These are phyloP conservation scores for Fraxinus angustifolia DNA, from an alignment of 305 asterid genomes.

Conservation along the genomic window DNA sequence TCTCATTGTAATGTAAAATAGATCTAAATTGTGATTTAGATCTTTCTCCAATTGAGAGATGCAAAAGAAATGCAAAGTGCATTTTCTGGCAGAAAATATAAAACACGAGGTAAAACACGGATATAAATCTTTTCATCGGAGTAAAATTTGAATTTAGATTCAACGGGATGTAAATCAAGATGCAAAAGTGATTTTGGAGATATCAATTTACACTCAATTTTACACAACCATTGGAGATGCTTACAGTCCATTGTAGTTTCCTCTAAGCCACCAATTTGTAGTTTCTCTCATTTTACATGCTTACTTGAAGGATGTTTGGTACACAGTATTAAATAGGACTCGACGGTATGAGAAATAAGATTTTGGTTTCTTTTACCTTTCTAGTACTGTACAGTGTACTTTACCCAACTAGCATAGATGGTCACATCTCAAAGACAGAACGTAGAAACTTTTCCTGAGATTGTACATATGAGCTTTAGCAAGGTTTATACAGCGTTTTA, in stretches of 20 bases:
- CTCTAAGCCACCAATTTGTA: neutral
- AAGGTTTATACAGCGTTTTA: neutral
- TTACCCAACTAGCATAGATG: neutral
- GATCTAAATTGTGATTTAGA: neutral
- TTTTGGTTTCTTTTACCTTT: neutral
- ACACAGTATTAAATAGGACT: neutral
- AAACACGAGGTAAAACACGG: neutral
- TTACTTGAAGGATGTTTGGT: neutral
- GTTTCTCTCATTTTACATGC: neutral
- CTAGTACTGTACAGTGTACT: neutral
- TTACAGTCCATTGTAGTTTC: neutral
- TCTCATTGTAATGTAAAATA: neutral
- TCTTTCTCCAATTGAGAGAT: neutral
- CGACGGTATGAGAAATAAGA: neutral
- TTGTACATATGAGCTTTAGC: neutral
- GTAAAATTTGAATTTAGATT: neutral
- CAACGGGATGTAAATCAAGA: neutral
- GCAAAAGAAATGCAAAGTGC: neutral
- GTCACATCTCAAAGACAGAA: neutral
- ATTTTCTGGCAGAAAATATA: neutral
- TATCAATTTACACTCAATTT: neutral
- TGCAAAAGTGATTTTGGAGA: neutral
- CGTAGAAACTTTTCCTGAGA: neutral
- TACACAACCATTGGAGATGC: neutral
- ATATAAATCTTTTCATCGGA: neutral